phyloP scores from a whole-genome alignment of 2,329 filamentous ascomycete species.

The Microdochium trichocladiopsis region DNA sequence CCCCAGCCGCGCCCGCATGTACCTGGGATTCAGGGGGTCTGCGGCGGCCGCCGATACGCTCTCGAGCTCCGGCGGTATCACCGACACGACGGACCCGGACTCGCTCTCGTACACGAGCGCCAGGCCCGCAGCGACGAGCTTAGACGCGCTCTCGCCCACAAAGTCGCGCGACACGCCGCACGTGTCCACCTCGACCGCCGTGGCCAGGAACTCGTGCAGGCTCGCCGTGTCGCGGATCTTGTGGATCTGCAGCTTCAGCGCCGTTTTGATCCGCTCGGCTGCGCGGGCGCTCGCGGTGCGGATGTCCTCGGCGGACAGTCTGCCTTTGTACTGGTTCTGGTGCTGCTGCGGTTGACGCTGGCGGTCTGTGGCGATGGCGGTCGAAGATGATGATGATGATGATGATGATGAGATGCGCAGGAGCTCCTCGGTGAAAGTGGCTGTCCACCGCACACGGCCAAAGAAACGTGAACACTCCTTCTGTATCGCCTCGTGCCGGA shows the following conservation, averaged over 20 bases:
- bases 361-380: background rate
- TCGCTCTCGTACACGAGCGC: background rate
- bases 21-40: background rate
- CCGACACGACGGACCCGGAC: background rate
- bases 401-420: background rate
- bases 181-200: background rate
- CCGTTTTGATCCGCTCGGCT: background rate
- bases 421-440: background rate
- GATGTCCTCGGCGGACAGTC: background rate
- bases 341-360: background rate
- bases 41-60: background rate
- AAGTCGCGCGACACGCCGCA: background rate
- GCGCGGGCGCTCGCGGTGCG: background rate
- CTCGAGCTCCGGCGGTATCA: background rate
- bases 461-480: background rate
- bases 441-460: background rate
- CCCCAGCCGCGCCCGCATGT: background rate
- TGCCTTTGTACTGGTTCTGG: background rate
- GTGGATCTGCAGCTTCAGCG: background rate
- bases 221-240: background rate
- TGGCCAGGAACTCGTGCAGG: background rate
- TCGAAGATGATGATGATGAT: too few species aligned
- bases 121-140: background rate
- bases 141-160: background rate
- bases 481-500: background rate